Evolutionary conservation across 2,329 filamentous ascomycete species (phyloP).

Genomic region (Chaetomiaceae sp.): DNA sequence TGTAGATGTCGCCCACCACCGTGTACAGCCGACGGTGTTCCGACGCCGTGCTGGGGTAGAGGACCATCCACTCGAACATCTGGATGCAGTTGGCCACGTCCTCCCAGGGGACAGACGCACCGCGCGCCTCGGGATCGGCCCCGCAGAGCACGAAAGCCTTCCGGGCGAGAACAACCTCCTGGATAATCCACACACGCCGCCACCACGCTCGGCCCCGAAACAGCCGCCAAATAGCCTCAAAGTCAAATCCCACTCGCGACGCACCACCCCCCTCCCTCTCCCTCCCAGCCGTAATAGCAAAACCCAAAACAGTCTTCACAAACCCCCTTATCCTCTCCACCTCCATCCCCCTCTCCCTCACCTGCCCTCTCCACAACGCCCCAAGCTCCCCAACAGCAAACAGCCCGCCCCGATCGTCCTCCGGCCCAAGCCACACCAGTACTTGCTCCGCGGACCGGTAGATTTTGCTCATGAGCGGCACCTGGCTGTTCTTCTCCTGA

Average conservation of each 20-base stretch:
- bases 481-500: constrained; percentile 13
- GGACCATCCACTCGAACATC: constrained; percentile 9
- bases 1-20: constrained; percentile 1
- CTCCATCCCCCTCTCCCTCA: neutral
- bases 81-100: constrained; percentile 1
- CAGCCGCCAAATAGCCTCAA: constrained; percentile 6
- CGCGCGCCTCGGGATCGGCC: neutral
- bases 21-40: constrained; percentile 1
- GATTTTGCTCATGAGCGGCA: constrained; percentile 12
- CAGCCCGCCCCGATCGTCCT: neutral
- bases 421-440: constrained; percentile 9
- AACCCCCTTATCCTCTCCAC: constrained; percentile 3
- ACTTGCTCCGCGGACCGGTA: constrained; percentile 4
- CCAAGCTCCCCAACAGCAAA: neutral
- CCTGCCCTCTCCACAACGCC: neutral
- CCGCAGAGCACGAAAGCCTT: constrained; percentile 3
- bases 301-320: neutral
- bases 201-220: constrained; percentile 7
- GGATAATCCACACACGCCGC: constrained; percentile 12
- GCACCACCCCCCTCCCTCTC: neutral
- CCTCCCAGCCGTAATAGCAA: neutral
- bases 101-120: neutral
- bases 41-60: constrained; percentile 5
- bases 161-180: constrained; percentile 13
- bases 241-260: constrained; percentile 2